Evolutionary conservation across 139 green algal genomes (phyloP).

Genomic region (Pycnococcus provasolii): DNA sequence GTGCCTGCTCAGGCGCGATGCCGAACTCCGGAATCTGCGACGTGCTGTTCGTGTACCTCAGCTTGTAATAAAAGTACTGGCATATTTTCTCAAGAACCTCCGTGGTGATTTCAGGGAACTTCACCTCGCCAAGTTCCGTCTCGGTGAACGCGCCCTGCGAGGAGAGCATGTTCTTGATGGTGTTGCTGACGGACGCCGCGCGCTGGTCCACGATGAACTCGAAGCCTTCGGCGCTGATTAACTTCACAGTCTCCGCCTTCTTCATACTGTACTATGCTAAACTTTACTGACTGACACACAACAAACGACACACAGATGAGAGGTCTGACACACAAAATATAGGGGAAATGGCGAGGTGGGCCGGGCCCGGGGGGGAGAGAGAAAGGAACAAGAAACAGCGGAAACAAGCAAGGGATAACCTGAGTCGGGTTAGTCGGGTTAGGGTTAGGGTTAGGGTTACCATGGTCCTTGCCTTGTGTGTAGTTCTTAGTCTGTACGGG

Average conservation of each 20-base stretch:
- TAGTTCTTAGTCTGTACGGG: too few species aligned
- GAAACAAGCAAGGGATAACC: too few species aligned
- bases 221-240: conserved; percentile 86
- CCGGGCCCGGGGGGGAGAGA: too few species aligned
- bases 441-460: too few species aligned
- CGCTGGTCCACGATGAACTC: conserved; percentile 88
- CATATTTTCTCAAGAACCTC: conserved; percentile 87
- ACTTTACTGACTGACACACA: too few species aligned
- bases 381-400: too few species aligned
- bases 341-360: too few species aligned
- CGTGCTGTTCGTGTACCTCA: conserved; percentile 61
- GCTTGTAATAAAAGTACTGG: conserved; percentile 99
- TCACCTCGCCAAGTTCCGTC: conserved; percentile 71
- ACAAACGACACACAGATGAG: too few species aligned
- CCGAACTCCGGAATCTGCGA: conserved; percentile 88
- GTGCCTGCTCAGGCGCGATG: conserved; percentile 72
- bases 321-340: too few species aligned
- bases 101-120: conserved; percentile 81
- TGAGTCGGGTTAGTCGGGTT: too few species aligned
- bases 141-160: conserved; percentile 86
- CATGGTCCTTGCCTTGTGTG: too few species aligned
- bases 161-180: conserved; percentile 93
- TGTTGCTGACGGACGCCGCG: conserved; percentile 89
- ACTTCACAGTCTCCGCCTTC: conserved; percentile 61
- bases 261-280: not conserved